Conservation (phyloP, 768 basidiomycete species). For the Lactarius hengduanensis region DNA sequence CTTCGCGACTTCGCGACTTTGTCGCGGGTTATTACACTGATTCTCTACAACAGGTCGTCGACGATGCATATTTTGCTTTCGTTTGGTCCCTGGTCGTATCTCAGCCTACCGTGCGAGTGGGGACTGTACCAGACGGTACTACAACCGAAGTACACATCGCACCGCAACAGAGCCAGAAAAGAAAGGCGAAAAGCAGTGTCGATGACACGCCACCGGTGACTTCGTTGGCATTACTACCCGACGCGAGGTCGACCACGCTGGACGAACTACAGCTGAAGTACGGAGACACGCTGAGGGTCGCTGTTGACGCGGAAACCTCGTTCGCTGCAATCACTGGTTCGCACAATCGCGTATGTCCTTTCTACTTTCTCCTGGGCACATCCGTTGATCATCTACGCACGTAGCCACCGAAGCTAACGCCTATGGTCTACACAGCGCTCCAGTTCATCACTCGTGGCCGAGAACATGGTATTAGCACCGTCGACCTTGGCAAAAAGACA, state of each 20-base stretch:
- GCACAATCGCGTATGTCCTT: slow-evolving; percentile 66
- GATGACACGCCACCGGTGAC: slow-evolving; percentile 43
- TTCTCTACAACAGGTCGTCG: slow-evolving; percentile 52
- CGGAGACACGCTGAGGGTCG: slow-evolving; percentile 67
- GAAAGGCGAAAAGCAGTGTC: slow-evolving; percentile 54
- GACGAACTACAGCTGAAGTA: slow-evolving; percentile 55
- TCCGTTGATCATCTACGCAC: slow-evolving; percentile 23
- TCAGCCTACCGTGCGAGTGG: slow-evolving; percentile 75
- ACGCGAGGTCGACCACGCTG: slow-evolving; percentile 54
- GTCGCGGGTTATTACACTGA: slow-evolving; percentile 61
- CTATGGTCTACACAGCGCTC: slow-evolving; percentile 81
- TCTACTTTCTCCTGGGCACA: neutral
- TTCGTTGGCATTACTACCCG: slow-evolving; percentile 49
- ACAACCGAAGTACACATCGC: slow-evolving; percentile 75
- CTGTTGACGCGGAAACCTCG: slow-evolving; percentile 69
- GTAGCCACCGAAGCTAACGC: slow-evolving; percentile 76
- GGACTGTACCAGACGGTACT: slow-evolving; percentile 59
- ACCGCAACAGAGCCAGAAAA: slow-evolving; percentile 57
- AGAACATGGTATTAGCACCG: slow-evolving; percentile 72
- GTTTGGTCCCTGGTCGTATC: slow-evolving; percentile 79
- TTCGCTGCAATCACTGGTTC: slow-evolving; percentile 83
- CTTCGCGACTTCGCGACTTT: slow-evolving; percentile 69
- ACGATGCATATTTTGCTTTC: slow-evolving; percentile 75
- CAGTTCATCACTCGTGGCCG: slow-evolving; percentile 83
- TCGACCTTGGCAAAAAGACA: slow-evolving; percentile 72